These are phyloP conservation scores for Rhodocollybia butyracea DNA, from an alignment of 768 basidiomycete species.

Conservation along the genomic window DNA sequence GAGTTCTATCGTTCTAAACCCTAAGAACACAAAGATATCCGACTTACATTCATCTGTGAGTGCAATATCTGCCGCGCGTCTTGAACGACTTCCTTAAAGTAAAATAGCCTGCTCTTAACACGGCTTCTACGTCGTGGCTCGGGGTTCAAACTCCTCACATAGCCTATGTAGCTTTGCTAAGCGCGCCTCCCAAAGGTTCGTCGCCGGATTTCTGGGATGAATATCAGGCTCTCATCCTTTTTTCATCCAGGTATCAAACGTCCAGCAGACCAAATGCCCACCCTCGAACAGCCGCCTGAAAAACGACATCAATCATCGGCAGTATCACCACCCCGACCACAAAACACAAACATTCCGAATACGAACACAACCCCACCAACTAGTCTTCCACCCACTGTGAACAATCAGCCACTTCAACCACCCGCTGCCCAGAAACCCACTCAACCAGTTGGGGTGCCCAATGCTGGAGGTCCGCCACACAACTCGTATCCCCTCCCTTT, in stretches of 20 bases:
- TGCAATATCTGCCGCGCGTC: neutral
- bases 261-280: neutral
- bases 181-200: neutral
- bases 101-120: neutral
- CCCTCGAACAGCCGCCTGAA: neutral
- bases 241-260: constrained; percentile 1
- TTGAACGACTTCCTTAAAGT: neutral
- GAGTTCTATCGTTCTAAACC: constrained; percentile 44
- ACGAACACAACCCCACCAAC: neutral
- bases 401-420: too few relatives aligned
- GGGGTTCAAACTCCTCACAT: neutral
- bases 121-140: neutral
- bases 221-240: too few relatives aligned
- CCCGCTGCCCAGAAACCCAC: too few relatives aligned
- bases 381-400: too few relatives aligned
- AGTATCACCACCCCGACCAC: neutral
- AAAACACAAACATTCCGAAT: neutral
- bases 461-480: too few relatives aligned
- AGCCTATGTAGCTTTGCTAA: neutral
- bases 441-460: too few relatives aligned
- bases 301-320: neutral
- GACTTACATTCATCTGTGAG: constrained; percentile 2
- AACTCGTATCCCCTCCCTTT: too few relatives aligned
- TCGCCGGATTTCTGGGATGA: neutral
- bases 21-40: constrained; percentile 7